A percentile compares a stretch with the other conserved stretches of the same genome.
Conservation (phyloP, 306 rosid species). For the Leucaena leucocephala region DNA sequence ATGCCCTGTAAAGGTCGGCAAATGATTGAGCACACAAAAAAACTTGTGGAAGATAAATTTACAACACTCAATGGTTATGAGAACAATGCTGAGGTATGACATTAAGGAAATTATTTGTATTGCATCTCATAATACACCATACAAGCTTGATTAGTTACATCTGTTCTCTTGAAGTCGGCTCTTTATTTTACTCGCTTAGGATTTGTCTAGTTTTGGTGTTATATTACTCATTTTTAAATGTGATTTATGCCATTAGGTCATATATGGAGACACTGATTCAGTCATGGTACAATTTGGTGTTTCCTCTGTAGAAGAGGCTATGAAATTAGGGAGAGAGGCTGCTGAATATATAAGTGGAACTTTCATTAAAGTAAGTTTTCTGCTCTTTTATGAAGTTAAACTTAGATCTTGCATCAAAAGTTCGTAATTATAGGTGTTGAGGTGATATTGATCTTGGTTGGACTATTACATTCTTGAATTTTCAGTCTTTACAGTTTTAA, state of each 20-base stretch:
- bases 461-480: conserved; percentile 14
- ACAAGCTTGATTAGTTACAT: conserved; percentile 20
- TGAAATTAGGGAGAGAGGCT: conserved; percentile 92
- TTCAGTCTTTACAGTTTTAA: conserved; percentile 4
- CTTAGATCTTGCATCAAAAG: background rate
- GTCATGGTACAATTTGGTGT: conserved; percentile 98
- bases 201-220: conserved; percentile 18
- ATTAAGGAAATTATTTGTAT: conserved; percentile 25
- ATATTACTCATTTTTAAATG: conserved; percentile 23
- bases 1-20: conserved; percentile 73
- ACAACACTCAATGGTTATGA: conserved; percentile 74
- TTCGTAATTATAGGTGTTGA: background rate
- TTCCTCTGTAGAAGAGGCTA: conserved; percentile 73
- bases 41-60: conserved; percentile 84
- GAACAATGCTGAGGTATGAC: conserved; percentile 81
- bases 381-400: no score
- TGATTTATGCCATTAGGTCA: conserved; percentile 61
- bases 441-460: background rate
- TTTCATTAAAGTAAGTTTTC: no score
- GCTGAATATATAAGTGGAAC: conserved; percentile 88
- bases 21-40: conserved; percentile 94
- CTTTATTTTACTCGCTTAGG: conserved; percentile 24
- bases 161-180: background rate
- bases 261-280: conserved; percentile 97
- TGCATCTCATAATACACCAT: conserved; percentile 21